phyloP scores from a whole-genome alignment of 768 basidiomycete genomes.

The Bullera alba region DNA sequence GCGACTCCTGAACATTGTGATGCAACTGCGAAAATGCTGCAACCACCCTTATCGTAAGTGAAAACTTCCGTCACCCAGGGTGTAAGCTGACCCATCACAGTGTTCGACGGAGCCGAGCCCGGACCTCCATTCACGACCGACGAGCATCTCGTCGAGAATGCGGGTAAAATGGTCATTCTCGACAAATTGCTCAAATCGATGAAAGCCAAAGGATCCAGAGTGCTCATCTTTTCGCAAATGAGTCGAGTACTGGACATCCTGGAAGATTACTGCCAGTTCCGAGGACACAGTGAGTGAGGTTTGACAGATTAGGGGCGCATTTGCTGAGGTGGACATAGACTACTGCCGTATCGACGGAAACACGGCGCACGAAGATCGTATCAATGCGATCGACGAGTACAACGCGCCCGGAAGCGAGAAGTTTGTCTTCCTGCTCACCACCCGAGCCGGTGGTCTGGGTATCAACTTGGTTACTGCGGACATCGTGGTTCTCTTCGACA shows the following conservation, averaged over 20 bases:
- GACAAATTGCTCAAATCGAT: constrained; percentile 82
- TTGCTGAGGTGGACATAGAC: constrained; percentile 50
- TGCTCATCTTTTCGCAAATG: constrained; percentile 98
- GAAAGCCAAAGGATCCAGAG: constrained; percentile 88
- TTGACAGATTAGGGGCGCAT: background rate
- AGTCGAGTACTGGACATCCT: constrained; percentile 96
- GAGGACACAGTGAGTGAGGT: constrained; percentile 64
- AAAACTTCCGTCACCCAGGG: background rate
- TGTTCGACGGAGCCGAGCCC: constrained; percentile 56
- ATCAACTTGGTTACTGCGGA: constrained; percentile 95
- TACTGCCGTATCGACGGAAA: constrained; percentile 96
- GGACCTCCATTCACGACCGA: constrained; percentile 98
- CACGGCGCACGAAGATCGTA: constrained; percentile 94
- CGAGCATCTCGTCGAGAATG: constrained; percentile 88
- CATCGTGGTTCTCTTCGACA: constrained; percentile 90
- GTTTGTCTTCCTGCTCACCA: constrained; percentile 93
- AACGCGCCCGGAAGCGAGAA: constrained; percentile 90
- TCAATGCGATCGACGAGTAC: constrained; percentile 92
- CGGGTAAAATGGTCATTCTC: constrained; percentile 94
- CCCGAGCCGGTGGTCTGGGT: constrained; percentile 91
- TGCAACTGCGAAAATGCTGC: constrained; percentile 65
- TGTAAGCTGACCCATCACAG: constrained; percentile 13
- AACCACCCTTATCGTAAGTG: constrained; percentile 47
- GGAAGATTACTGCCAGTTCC: constrained; percentile 93
- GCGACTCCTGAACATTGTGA: constrained; percentile 94